A percentile compares a stretch with the other conserved stretches of the same genome.
phyloP scores from a whole-genome alignment of 192 early-diverging fungal genomes.

The Lobulomyces angularis region DNA sequence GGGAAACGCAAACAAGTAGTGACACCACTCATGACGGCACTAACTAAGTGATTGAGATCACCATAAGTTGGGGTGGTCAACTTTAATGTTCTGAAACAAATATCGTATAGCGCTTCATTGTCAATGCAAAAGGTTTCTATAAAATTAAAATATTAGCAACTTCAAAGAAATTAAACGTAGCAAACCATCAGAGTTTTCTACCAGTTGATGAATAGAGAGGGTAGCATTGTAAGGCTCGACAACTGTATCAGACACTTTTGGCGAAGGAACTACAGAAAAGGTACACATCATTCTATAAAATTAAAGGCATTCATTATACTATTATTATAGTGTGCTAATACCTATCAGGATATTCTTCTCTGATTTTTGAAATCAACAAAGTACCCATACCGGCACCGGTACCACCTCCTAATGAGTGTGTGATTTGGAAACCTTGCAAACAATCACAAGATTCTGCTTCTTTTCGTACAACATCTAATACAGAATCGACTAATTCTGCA shows the following conservation, averaged over 20 bases:
- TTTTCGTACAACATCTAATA: constrained; percentile 53
- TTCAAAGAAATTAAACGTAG: too few relatives aligned
- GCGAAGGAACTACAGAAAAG: constrained; percentile 61
- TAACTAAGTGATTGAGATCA: constrained; percentile 56
- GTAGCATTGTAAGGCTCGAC: constrained; percentile 72
- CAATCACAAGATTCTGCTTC: constrained; percentile 55
- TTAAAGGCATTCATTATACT: too few relatives aligned
- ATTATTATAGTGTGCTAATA: too few relatives aligned
- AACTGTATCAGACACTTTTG: constrained; percentile 50
- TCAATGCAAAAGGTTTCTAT: constrained; percentile 63
- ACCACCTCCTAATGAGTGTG: constrained; percentile 63
- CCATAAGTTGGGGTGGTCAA: constrained; percentile 46
- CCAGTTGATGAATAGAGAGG: constrained; percentile 53
- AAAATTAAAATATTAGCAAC: too few relatives aligned
- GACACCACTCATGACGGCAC: constrained; percentile 58
- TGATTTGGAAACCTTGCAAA: constrained; percentile 61
- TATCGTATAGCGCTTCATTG: constrained; percentile 60
- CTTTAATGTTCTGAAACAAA: constrained; percentile 53
- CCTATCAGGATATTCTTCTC: constrained; percentile 64
- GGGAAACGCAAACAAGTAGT: constrained; percentile 65
- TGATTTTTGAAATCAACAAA: constrained; percentile 57
- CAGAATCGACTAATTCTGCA: constrained; percentile 53
- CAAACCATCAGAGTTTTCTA: constrained; percentile 65
- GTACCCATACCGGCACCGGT: constrained; percentile 62
- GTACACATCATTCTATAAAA: constrained; percentile 66